Percentiles rank a stretch among this genome's conserved stretches.
These are phyloP conservation scores for Diacronema lutheri DNA, from an alignment of 78 protist species.

Conservation along the genomic window DNA sequence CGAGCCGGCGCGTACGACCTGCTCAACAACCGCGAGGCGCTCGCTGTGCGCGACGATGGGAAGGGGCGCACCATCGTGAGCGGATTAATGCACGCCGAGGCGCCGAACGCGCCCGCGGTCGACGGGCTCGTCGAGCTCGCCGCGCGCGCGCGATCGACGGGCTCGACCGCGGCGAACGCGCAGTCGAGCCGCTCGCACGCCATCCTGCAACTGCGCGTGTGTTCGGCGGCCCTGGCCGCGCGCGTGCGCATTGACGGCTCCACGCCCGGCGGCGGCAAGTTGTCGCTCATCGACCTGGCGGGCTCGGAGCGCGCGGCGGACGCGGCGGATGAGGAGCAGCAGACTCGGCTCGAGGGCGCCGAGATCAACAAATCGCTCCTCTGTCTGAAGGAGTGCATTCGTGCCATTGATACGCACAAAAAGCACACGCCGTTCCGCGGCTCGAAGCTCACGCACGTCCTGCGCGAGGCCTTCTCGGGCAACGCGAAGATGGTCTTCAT, in stretches of 20 bases:
- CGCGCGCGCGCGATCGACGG: not conserved
- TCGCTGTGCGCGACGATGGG: slow-evolving; percentile 8
- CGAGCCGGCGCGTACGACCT: slow-evolving; percentile 37
- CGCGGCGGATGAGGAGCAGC: not conserved
- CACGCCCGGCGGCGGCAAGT: slow-evolving; percentile 13
- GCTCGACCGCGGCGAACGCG: slow-evolving; percentile 24
- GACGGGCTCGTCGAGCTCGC: not conserved
- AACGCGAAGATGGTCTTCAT: slow-evolving; percentile 12
- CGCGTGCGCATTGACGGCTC: too few relatives aligned
- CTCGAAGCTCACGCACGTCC: slow-evolving; percentile 31
- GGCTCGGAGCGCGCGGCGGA: slow-evolving; percentile 53
- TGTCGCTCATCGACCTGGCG: slow-evolving; percentile 42
- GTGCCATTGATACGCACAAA: not conserved
- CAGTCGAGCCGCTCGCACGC: slow-evolving; percentile 38
- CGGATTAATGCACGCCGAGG: slow-evolving; percentile 15
- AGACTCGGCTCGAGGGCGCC: slow-evolving; percentile 34
- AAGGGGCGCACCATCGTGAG: not conserved
- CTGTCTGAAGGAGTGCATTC: slow-evolving; percentile 48
- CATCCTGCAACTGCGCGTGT: slow-evolving; percentile 16
- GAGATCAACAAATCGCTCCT: slow-evolving; percentile 43
- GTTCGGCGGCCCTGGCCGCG: not conserved
- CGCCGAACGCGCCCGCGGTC: not conserved
- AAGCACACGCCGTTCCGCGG: slow-evolving; percentile 37
- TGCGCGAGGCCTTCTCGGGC: slow-evolving; percentile 24
- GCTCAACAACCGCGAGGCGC: not conserved